Evolutionary conservation across 2,329 filamentous ascomycete genomes (phyloP).

Genomic region (Monosporascus sp.): DNA sequence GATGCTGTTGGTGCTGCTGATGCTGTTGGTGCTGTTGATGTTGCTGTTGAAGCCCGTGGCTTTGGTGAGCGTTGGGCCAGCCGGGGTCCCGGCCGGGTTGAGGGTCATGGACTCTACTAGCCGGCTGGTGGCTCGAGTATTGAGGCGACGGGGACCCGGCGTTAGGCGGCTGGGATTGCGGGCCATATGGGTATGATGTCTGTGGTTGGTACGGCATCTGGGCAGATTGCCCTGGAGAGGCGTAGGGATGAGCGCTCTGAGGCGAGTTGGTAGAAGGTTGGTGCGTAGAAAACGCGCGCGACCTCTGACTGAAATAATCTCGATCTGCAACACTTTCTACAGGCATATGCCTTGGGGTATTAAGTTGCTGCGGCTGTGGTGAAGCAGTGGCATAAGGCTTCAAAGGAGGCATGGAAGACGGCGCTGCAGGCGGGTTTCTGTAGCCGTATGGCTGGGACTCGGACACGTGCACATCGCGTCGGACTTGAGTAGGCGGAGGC

Average conservation of each 20-base stretch:
- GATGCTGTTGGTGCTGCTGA: slow-evolving; percentile 16
- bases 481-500: slow-evolving; percentile 36
- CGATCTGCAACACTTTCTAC: slow-evolving; percentile 32
- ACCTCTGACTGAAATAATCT: slow-evolving; percentile 43
- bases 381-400: slow-evolving; percentile 49
- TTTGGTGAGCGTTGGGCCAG: slow-evolving; percentile 27
- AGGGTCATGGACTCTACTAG: slow-evolving; percentile 38
- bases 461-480: slow-evolving; percentile 36
- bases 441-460: slow-evolving; percentile 44
- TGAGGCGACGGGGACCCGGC: slow-evolving; percentile 51
- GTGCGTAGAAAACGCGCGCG: slow-evolving; percentile 27
- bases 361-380: slow-evolving; percentile 44
- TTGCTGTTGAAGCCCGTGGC: slow-evolving; percentile 28
- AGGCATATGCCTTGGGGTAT: slow-evolving; percentile 39
- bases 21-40: slow-evolving; percentile 19
- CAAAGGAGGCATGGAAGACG: slow-evolving; percentile 47
- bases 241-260: slow-evolving; percentile 42
- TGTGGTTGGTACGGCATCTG: slow-evolving; percentile 39
- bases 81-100: slow-evolving; percentile 30
- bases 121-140: slow-evolving; percentile 44
- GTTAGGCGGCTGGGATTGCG: slow-evolving; percentile 34
- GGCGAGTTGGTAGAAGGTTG: slow-evolving; percentile 38
- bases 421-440: slow-evolving; percentile 30
- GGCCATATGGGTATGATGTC: slow-evolving; percentile 38
- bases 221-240: slow-evolving; percentile 32